Evolutionary conservation across 352 stramenopile species (phyloP).

Genomic region (Phytopythium chamaehyphon): DNA sequence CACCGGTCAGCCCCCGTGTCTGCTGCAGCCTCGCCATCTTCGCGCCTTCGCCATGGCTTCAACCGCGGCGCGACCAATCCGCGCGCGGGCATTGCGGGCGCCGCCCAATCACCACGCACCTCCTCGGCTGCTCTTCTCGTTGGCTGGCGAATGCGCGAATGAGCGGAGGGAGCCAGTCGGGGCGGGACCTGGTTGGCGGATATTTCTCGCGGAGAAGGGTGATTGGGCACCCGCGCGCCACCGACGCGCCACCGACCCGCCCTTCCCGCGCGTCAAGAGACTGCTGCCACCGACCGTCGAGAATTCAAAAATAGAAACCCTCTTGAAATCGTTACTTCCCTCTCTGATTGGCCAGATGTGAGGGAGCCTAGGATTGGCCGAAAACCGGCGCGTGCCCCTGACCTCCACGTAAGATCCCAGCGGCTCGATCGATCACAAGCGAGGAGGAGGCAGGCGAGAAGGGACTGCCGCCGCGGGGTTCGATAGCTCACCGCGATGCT

Average conservation of each 20-base stretch:
- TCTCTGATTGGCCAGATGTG: too few species aligned
- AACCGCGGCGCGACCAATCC: too few species aligned
- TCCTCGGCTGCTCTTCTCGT: slow-evolving; percentile 10
- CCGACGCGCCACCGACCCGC: slow-evolving; percentile 9
- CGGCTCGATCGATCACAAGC: background rate
- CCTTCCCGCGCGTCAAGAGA: slow-evolving; percentile 1
- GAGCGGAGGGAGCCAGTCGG: slow-evolving; percentile 9
- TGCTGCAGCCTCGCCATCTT: too few species aligned
- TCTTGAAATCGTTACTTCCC: too few species aligned
- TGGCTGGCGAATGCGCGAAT: slow-evolving; percentile 53
- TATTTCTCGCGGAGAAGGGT: slow-evolving; percentile 5
- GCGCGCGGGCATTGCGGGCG: too few species aligned
- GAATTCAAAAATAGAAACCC: slow-evolving; percentile 5
- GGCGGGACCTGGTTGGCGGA: slow-evolving; percentile 35
- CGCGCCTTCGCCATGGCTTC: too few species aligned
- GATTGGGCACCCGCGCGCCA: slow-evolving; percentile 37
- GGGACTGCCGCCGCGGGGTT: too few species aligned
- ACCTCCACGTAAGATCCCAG: slow-evolving; percentile 12
- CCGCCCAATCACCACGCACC: background rate
- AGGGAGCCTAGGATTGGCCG: background rate
- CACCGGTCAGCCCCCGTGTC: slow-evolving; percentile 18
- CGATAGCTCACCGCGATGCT: slow-evolving; percentile 85
- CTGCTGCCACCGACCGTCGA: background rate
- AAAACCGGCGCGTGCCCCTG: background rate
- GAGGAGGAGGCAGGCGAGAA: background rate